Evolutionary conservation across 2,329 filamentous ascomycete species (phyloP), one percentile per base, ranked within the genome.

Genomic region (Cryphonectria naterciae): DNA sequence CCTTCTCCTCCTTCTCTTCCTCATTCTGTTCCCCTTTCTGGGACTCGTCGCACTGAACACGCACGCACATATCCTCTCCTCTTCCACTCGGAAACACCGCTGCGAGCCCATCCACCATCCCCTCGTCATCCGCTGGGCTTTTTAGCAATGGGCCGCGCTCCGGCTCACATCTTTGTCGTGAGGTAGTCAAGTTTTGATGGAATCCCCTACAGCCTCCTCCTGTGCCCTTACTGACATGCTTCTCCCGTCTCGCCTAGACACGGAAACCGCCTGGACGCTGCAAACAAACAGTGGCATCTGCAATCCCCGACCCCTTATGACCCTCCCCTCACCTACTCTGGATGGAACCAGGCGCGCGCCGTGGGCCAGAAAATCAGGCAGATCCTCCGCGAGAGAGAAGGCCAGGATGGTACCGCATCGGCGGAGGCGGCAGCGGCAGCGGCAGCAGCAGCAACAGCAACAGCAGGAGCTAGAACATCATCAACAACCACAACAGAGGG

Each of bases 271-370:
- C 91, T 99, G 70, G 96, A 99, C 80, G 94, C 94, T 69, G 94
- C 95, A 73, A 95, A 99, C 85, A 94, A 95, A 79, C 90, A 93
- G 80, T 99, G 96, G 96, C 94, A 98, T 80, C 87, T 97, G 68
- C 92, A 93, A 41, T 97, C 96, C 7, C 93, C 95, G 1, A 95
- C 94, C 7, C 96, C 96, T 1, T 99, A 98, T 84, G 95, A 99
- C 75, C 93, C 96, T 75, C 96, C 96, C 65, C 86, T 99, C 70
- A 97, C 95, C 2, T 98, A 98, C 79, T 93, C 93, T 75, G 96
- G 96, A 74, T 98, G 96, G 92, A 89, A 91, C 19, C 96, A 98
- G 81, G 91, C 93, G 68, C 91, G 92, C 76, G 89, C 91, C 6
- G 88, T 98, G 35, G 96, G 96, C 22, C 86, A 90, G 73, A 91